Percentiles rank a stretch among this genome's conserved stretches.
These are phyloP conservation scores for Bruguiera gymnorhiza DNA, from an alignment of 345 rosid genomes.

Conservation along the genomic window DNA sequence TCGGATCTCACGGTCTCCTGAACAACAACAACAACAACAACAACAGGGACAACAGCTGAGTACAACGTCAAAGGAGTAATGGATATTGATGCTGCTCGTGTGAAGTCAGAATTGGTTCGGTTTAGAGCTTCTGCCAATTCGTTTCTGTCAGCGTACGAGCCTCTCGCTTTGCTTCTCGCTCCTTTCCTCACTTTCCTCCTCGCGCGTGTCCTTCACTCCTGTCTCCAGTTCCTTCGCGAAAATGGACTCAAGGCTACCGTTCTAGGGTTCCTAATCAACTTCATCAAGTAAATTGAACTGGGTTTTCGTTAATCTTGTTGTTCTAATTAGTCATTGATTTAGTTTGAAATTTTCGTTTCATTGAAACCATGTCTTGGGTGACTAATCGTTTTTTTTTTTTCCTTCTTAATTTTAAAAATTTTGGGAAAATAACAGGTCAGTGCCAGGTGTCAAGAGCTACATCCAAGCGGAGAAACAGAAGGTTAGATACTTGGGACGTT, in stretches of 20 bases:
- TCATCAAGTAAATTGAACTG: constrained; percentile 49
- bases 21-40: background rate
- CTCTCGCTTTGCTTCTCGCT: constrained; percentile 52
- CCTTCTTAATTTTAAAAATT: background rate
- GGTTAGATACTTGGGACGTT: constrained; percentile 39
- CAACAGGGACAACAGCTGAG: background rate
- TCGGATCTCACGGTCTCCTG: background rate
- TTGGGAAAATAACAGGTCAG: constrained; percentile 40
- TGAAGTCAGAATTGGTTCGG: constrained; percentile 17
- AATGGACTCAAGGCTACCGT: constrained; percentile 60
- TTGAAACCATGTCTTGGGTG: background rate
- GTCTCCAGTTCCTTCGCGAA: constrained; percentile 42
- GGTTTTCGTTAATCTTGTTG: background rate
- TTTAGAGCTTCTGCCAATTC: constrained; percentile 56
- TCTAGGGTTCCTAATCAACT: constrained; percentile 48
- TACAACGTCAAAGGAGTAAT: background rate
- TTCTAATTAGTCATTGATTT: background rate
- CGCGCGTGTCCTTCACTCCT: constrained; percentile 51
- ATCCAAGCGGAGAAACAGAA: constrained; percentile 92
- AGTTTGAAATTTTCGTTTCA: background rate
- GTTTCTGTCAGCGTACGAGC: constrained; percentile 63
- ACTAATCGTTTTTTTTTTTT: background rate
- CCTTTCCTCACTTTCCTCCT: constrained; percentile 63
- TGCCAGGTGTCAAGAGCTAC: constrained; percentile 75
- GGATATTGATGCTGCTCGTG: background rate